These are phyloP conservation scores for Clonostachys chloroleuca DNA, from an alignment of 2,329 filamentous ascomycete genomes.

Conservation along the genomic window DNA sequence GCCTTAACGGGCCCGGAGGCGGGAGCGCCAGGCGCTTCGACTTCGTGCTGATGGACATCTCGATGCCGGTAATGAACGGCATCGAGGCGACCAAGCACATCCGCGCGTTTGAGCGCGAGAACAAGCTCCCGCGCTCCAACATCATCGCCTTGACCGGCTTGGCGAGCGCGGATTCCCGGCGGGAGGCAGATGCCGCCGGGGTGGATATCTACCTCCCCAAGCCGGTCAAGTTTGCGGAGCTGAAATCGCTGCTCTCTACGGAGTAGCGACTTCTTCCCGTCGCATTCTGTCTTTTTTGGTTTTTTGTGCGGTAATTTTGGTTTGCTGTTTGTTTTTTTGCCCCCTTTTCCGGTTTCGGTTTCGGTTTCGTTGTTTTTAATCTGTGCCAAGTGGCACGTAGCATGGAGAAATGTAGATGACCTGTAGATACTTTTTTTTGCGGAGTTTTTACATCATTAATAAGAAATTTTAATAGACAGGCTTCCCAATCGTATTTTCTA, in stretches of 20 bases:
- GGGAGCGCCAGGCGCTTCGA: constrained; percentile 14
- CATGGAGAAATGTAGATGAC: no score
- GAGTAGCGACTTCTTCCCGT: no score
- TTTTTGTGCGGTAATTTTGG: no score
- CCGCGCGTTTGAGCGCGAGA: constrained; percentile 38
- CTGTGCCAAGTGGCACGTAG: no score
- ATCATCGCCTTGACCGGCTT: constrained; percentile 50
- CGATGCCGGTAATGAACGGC: constrained; percentile 52
- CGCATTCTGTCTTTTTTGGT: no score
- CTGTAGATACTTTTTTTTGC: no score
- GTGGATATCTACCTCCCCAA: constrained; percentile 48
- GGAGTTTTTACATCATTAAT: no score
- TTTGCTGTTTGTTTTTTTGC: no score
- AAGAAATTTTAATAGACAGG: no score
- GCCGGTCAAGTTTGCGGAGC: constrained; percentile 36
- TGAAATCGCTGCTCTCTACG: constrained; percentile 25
- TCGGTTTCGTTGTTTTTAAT: no score
- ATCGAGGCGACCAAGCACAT: constrained; percentile 43
- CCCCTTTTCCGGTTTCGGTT: no score
- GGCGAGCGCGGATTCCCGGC: constrained; percentile 39
- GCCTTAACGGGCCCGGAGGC: neutral
- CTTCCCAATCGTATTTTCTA: no score
- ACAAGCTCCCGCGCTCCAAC: constrained; percentile 29
- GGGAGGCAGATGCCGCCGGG: constrained; percentile 41
- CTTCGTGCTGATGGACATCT: constrained; percentile 41